These are phyloP conservation scores for Paralagenidium karlingii DNA, from an alignment of 352 stramenopile species.

Conservation along the genomic window DNA sequence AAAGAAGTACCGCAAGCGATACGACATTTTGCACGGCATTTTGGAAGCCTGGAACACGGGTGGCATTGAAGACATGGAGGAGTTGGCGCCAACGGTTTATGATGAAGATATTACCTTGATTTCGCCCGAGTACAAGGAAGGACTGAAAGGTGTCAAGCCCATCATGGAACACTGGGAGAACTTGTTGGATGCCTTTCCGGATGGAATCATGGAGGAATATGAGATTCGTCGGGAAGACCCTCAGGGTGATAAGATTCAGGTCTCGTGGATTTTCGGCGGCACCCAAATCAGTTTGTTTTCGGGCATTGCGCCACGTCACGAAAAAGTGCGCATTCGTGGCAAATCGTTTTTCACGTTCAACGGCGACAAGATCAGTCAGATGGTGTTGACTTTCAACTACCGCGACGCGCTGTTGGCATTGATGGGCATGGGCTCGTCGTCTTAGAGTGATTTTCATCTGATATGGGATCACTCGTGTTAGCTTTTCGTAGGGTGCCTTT, in stretches of 20 bases:
- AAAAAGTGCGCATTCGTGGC: slow-evolving; percentile 68
- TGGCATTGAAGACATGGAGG: slow-evolving; percentile 69
- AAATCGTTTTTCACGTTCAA: slow-evolving; percentile 72
- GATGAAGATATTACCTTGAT: slow-evolving; percentile 56
- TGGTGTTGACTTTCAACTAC: slow-evolving; percentile 67
- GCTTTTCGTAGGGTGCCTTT: too few species aligned
- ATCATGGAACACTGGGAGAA: slow-evolving; percentile 64
- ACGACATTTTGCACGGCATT: slow-evolving; percentile 64
- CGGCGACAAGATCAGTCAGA: slow-evolving; percentile 53
- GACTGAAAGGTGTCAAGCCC: slow-evolving; percentile 42
- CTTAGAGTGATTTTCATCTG: too few species aligned
- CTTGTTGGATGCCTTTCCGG: slow-evolving; percentile 57
- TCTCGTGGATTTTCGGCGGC: slow-evolving; percentile 63
- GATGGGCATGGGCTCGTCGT: too few species aligned
- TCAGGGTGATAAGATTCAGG: slow-evolving; percentile 48
- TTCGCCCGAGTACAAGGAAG: slow-evolving; percentile 47
- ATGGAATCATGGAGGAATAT: slow-evolving; percentile 79
- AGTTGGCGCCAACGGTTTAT: slow-evolving; percentile 67
- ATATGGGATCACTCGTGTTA: too few species aligned
- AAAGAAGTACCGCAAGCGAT: slow-evolving; percentile 40
- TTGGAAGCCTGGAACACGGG: slow-evolving; percentile 72
- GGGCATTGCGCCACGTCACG: slow-evolving; percentile 49
- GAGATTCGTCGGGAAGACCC: slow-evolving; percentile 48
- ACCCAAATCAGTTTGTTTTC: slow-evolving; percentile 70
- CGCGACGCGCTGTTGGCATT: slow-evolving; percentile 58